Percentiles rank a stretch among this genome's conserved stretches.
Conservation (phyloP, 495 filamentous ascomycete species). For the Trichoderma reesei region DNA sequence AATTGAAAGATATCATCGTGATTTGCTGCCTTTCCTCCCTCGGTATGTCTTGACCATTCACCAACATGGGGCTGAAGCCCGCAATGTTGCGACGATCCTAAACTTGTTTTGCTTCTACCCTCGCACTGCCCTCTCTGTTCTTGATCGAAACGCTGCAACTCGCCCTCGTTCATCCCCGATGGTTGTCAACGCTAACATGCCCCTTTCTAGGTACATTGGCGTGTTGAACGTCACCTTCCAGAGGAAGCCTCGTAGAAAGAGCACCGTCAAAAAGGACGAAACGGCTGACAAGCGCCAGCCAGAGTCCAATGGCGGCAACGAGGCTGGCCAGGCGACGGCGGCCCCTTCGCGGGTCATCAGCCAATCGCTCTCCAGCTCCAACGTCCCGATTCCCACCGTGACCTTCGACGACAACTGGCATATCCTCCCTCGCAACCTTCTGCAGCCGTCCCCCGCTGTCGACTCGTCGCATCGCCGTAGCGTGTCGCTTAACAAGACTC, state of each 20-base stretch:
- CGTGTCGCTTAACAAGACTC: conserved; percentile 22
- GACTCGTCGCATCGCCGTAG: conserved; percentile 26
- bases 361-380: conserved; percentile 50
- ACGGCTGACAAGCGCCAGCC: conserved; percentile 9
- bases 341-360: conserved; percentile 50
- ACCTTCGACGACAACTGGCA: conserved; percentile 93
- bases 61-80: no score
- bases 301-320: conserved; percentile 16
- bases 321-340: conserved; percentile 33
- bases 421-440: conserved; percentile 79
- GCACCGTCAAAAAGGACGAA: conserved; percentile 39
- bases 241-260: conserved; percentile 63
- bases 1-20: conserved; percentile 79
- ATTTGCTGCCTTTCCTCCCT: conserved; percentile 81
- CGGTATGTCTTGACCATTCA: conserved; percentile 75
- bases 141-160: background rate
- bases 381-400: conserved; percentile 67
- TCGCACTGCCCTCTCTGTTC: background rate
- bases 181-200: conserved; percentile 13
- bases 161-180: background rate
- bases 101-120: background rate
- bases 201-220: conserved; percentile 70
- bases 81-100: background rate
- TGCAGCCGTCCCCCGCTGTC: conserved; percentile 29
- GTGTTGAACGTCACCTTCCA: conserved; percentile 96